Evolutionary conservation across 116 monocot genomes (phyloP), one percentile per base, ranked within the genome.

Genomic region (Cymodocea nodosa): DNA sequence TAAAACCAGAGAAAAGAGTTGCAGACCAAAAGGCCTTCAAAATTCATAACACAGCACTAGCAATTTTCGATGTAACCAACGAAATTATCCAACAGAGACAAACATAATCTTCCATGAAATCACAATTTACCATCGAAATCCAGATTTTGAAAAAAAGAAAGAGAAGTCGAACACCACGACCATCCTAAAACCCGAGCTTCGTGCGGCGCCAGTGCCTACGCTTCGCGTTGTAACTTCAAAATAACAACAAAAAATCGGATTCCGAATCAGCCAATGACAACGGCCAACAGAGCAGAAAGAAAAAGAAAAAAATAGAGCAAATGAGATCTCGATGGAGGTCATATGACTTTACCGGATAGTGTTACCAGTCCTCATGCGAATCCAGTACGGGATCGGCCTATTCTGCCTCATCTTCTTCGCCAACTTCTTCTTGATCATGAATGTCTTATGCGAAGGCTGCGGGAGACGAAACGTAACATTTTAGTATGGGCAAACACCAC

Each of bases 161-260:
- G n/a, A n/a, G n/a, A n/a, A n/a, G n/a, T n/a, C n/a, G 30, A 30
- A 3, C 30, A 30, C 30, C 30, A 30, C 16, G 44, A 20, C 2
- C 35, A 14, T 50, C 40, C 71, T 79, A 87, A 70, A 86, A 86
- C 50, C 86, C 86, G 37, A 86, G 80, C 75, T 86, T 86, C 20
- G 86, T 86, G 72, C 86, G 86, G 77, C 86, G 86, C 86, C 86
- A 86, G 74, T 86, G 86, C 75, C 86, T 77, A 70, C 86, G 83
- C 86, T 86, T 86, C 15, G 86, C 83, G 70, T 86, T 86, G 86
- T 86, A 86, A 76, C 79, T 83, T 49, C 39, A 37, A 63, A 30
- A 40, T n/a, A 50, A 12, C 39, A 48, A 22, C 16, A 6, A 52
- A 51, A 59, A 1, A 25, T 9, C 48, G 50, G 12, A 57, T 40